Evolutionary conservation across 805 yeast species (phyloP), one percentile per base, ranked within the genome.

Genomic region (Candida orba): DNA sequence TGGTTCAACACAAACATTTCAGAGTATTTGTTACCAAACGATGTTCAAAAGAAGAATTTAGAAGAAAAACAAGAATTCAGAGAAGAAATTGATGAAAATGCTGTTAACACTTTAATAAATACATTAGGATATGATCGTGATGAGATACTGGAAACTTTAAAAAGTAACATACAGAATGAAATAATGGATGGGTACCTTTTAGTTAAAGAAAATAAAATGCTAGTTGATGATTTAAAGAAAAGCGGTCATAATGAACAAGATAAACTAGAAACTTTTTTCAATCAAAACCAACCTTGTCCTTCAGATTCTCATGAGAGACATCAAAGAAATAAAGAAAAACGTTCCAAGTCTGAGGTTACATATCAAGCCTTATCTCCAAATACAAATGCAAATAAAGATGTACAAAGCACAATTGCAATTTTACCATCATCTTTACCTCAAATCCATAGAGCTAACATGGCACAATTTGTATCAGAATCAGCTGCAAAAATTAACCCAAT

Each of bases 341-440:
- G 50, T 35, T 53, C 46, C 50, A 59, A 51, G 58, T 64, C 54
- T 50, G 68, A 52, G 54, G 60, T 41, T 48, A 60, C 60, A 46
- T 61, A 52, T 57, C 67, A 56, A 48, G 60, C 56, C 5, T 39
- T 58, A 22, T 53, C 61, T 4, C 48, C 60, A 48, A 65, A 49
- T 52, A 50, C 51, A 29, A 51, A 40, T 12, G 37, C 48, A 6
- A 53, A 50, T 23, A 57, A 57, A 39, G 68, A 63, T 43, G 58
- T 63, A 24, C 65, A 79, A 52, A 82, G 93, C 22, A 86, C 95
- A 3, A 90, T 93, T 49, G 95, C 97, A 2, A 86, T 91, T 22
- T 67, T 93, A 48, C 98, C 99, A 7, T 83, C 95, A 3, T 89
- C 97, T 6, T 72, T 93, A 54, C 97, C 99, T 4, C 88, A 91